These are phyloP conservation scores for Mortierella sp. DNA, from an alignment of 371 early-diverging fungal species.

Conservation along the genomic window DNA sequence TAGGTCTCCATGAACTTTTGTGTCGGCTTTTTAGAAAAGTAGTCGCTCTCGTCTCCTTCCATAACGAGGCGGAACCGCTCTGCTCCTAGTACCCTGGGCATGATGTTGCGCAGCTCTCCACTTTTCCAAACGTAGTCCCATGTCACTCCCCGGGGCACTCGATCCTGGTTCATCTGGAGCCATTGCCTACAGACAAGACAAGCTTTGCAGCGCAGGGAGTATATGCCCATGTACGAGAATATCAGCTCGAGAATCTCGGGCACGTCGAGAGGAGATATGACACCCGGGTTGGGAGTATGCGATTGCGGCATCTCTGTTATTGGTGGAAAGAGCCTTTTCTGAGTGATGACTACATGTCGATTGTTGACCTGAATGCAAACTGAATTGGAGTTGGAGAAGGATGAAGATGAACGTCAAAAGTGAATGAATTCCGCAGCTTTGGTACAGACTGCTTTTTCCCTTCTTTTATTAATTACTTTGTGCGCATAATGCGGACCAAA, in stretches of 20 bases:
- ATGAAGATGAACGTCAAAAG: not conserved
- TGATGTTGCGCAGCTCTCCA: not conserved
- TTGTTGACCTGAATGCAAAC: not conserved
- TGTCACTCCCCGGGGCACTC: not conserved
- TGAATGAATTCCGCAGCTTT: not conserved
- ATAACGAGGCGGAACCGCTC: not conserved
- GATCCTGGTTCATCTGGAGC: conserved; percentile 3
- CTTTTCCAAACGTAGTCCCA: not conserved
- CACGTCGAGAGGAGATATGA: not conserved
- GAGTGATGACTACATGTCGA: not conserved
- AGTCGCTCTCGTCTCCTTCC: not conserved
- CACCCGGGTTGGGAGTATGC: not conserved
- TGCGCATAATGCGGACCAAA: too few species aligned
- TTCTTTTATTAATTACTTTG: too few species aligned
- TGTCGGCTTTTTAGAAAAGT: not conserved
- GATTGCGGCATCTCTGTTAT: not conserved
- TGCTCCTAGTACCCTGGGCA: not conserved
- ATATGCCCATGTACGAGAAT: not conserved
- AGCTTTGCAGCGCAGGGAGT: not conserved
- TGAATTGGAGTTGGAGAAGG: not conserved
- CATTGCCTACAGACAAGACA: not conserved
- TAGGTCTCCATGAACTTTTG: not conserved
- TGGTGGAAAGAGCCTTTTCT: not conserved
- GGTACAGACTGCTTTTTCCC: too few species aligned
- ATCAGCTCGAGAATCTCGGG: not conserved